Conservation (phyloP, 2,329 filamentous ascomycete genomes). For the Apiospora rasikravindrae region DNA sequence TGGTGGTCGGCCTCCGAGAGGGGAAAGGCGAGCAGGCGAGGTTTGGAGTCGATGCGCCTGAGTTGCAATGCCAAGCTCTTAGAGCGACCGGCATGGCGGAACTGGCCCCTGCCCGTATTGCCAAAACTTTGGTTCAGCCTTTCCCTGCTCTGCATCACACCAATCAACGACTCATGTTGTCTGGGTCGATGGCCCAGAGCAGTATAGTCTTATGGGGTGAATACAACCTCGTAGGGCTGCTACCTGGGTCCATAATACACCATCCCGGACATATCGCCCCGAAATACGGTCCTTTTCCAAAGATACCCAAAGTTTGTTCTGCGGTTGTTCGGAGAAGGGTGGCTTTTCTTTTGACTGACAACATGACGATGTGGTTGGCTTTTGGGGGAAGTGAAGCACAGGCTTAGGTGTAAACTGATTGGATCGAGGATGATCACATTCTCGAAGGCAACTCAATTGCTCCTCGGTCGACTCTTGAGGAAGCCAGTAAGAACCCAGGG, state of each 20-base stretch:
- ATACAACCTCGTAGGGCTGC: neutral
- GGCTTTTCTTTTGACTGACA: neutral
- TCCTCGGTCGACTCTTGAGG: neutral
- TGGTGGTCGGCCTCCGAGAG: neutral
- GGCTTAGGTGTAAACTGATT: neutral
- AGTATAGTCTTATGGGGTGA: neutral
- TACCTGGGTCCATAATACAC: neutral
- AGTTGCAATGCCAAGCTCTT: neutral
- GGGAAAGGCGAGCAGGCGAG: too few relatives aligned
- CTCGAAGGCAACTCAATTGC: neutral
- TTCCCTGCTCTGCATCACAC: neutral
- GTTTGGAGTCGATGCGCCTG: neutral
- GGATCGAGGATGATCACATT: neutral
- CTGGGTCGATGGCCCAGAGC: neutral
- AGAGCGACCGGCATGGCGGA: neutral
- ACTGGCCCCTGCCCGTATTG: neutral
- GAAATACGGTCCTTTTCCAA: neutral
- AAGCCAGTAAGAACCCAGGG: neutral
- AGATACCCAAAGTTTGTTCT: neutral
- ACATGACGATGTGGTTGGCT: neutral
- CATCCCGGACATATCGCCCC: neutral
- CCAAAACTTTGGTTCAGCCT: too few relatives aligned
- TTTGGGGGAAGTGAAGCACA: neutral
- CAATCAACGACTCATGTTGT: neutral
- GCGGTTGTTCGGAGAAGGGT: neutral